These are phyloP conservation scores for Malania oleifera DNA, from an alignment of 164 flowering plant genomes.

Conservation along the genomic window DNA sequence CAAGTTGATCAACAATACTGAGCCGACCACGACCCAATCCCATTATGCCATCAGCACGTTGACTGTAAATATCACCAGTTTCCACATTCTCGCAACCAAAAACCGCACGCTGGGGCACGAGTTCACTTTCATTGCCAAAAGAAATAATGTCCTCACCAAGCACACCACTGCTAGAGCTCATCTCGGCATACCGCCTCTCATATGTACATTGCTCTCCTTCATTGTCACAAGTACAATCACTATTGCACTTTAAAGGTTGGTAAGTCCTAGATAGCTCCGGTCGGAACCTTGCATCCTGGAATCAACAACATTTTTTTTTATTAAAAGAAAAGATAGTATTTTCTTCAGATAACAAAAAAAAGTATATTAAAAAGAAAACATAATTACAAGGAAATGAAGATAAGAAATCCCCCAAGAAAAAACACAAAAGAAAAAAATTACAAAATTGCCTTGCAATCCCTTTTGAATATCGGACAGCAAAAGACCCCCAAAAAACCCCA, in stretches of 20 bases:
- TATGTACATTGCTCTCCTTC: constrained; percentile 61
- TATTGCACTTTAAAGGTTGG: constrained; percentile 73
- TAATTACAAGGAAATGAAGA: too few species aligned
- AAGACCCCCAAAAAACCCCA: too few species aligned
- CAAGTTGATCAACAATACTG: constrained; percentile 93
- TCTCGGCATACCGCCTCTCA: constrained; percentile 91
- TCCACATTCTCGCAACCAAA: constrained; percentile 95
- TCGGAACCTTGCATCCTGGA: constrained; percentile 90
- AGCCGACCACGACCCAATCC: constrained; percentile 96
- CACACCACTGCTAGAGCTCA: constrained; percentile 97
- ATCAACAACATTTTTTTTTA: too few species aligned
- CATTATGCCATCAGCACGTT: constrained; percentile 97
- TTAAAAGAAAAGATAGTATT: too few species aligned
- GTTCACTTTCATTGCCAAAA: constrained; percentile 83
- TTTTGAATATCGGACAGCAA: too few species aligned
- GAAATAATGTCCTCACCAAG: constrained; percentile 84
- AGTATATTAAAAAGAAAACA: too few species aligned
- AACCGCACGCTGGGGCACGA: constrained; percentile 80
- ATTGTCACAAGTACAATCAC: constrained; percentile 74
- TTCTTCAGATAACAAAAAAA: too few species aligned
- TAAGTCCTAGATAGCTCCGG: constrained; percentile 85
- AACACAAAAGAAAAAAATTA: too few species aligned
- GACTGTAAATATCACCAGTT: constrained; percentile 93
- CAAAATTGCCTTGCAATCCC: too few species aligned
- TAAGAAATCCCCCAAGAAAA: too few species aligned